phyloP scores from a whole-genome alignment of 768 basidiomycete genomes.

The Macrolepiota dolichaula region DNA sequence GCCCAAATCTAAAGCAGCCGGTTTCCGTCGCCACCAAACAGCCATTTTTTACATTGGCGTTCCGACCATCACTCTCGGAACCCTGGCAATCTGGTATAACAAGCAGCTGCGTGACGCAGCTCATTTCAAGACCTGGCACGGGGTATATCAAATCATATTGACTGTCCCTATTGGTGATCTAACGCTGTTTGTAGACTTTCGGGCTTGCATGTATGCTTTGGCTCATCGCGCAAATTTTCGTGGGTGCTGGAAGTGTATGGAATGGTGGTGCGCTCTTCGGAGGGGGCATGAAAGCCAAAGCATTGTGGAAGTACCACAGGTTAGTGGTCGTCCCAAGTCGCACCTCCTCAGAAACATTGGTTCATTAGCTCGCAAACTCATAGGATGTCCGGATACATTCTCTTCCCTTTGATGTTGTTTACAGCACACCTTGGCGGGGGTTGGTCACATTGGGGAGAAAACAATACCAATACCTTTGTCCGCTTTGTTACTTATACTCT shows the following conservation, averaged over 20 bases:
- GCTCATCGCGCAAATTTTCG: constrained; percentile 54
- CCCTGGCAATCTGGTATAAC: constrained; percentile 57
- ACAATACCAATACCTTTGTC: constrained; percentile 31
- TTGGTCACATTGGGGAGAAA: constrained; percentile 58
- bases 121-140: constrained; percentile 78
- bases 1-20: constrained; percentile 61
- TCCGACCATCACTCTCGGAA: constrained; percentile 57
- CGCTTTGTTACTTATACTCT: constrained; percentile 51
- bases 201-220: constrained; percentile 62
- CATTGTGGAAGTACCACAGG: constrained; percentile 85
- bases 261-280: constrained; percentile 67
- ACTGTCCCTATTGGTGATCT: background rate
- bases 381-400: constrained; percentile 71
- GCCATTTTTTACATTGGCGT: constrained; percentile 54
- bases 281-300: constrained; percentile 67
- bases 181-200: constrained; percentile 40
- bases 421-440: constrained; percentile 70
- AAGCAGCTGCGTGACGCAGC: constrained; percentile 46
- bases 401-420: constrained; percentile 57
- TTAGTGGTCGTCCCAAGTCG: constrained; percentile 17
- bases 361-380: constrained; percentile 3
- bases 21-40: constrained; percentile 67
- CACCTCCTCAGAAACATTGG: background rate
- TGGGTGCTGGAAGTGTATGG: constrained; percentile 82
- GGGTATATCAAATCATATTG: constrained; percentile 36